Base-by-base conservation (phyloP, 1,284 basidiomycete species). In the Irpex sp. region DNA sequence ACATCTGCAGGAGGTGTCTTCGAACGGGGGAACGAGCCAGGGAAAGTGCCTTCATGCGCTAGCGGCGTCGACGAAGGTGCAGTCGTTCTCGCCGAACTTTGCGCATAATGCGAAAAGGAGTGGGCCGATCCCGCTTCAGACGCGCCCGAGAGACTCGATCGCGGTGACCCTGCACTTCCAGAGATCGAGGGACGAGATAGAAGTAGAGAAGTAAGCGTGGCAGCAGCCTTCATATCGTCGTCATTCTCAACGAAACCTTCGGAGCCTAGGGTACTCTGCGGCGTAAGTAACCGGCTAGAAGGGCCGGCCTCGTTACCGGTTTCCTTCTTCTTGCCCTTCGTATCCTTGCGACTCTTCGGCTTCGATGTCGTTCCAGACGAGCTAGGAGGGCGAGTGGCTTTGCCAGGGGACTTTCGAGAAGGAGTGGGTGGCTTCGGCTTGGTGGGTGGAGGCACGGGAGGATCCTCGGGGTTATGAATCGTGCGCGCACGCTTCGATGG, bases 201-300 rank as follows among this genome's bases (percentile, higher is more conserved):
- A 58, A 88, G 77, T 57, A 93, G 78, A 9, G 86, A 87, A 0
- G 91, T 92, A 64, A 93, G 77, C 6, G 90, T 90, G 21, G 87
- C 88, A 5, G 91, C 90, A 36, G 90, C 90, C 72, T 90, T 88
- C 81, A 91, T 88, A 72, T 92, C 88, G 17, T 78, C 80, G 68
- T 85, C 78, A 61, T 79, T 73, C 53, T 72, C 70, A 58, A 66
- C 68, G 54, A 69, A 69, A 61, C 58, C 60, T 26, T 67, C 61
- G 11, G 66, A 63, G 19, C 58, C 56, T 5, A 65, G 53, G 1
- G 64, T 66, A 37, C 62, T 62, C 51, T 60, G 63, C n/a, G 65
- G 63, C 15, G 63, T 64, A 19, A 66, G 21, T 21, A 66, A 36
- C 37, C 43, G 37, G 17, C 60, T 57, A 9, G 58, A 51, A 19